Base-by-base conservation (phyloP, 345 rosid genomes). In the Pugionium dolabratum region DNA sequence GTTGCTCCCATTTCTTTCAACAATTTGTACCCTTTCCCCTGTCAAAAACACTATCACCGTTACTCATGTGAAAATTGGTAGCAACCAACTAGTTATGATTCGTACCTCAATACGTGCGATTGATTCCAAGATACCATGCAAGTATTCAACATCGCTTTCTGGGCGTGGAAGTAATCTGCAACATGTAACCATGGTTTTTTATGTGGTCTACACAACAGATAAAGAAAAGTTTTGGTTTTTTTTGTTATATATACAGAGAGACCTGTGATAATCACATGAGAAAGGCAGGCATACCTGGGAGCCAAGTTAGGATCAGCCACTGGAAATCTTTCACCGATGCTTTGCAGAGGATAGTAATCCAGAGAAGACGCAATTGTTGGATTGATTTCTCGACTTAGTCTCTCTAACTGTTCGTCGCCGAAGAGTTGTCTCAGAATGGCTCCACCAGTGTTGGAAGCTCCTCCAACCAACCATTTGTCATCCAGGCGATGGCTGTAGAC, bases 381-480 rank as follows among this genome's bases (percentile, higher is more conserved):
- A 83, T 86, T 64, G 34, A 93, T 93, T 60, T 71, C 76, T 70
- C 75, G 80, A 43, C 98, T 93, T 70, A 90, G 73, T 69, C 62
- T 77, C 69, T 76, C 82, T 75, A 93, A 53, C 50, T 86, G 87
- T 61, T 87, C 83, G 36, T 93, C 97, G 4, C 83, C 85, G 58
- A 93, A 93, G 26, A 85, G 70, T 69, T 86, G 83, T 65, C 90
- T 82, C 46, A 93, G 94, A 73, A 90, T 90, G 18, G 90, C 97
- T 69, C 98, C 98, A 2, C 98, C 98, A 44, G 97, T 93, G 64
- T 93, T 93, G 61, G 98, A 93, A 72, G 98, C 98, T 71, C 97
- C 96, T 68, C 97, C 98, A 8, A 93, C 98, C 36, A 93, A 94
- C 98, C 98, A 93, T 62, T 85, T 90, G 72, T 93, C 90, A 55